A percentile compares a stretch with the other conserved stretches of the same genome.
Evolutionary conservation across 257 asterid species (phyloP).

Genomic region (Plectranthus barbatus): DNA sequence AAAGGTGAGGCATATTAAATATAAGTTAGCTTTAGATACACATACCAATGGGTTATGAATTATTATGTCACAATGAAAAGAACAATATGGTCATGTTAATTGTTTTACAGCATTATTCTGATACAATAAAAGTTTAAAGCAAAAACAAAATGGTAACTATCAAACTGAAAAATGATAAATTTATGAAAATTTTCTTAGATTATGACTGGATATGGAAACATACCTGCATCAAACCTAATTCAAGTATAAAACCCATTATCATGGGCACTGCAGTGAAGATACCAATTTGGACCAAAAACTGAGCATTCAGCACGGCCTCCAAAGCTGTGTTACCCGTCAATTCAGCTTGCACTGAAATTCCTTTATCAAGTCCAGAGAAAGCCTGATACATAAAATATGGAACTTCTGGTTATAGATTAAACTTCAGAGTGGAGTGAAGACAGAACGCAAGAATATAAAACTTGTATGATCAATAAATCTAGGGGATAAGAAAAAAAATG

Average conservation of each 20-base stretch:
- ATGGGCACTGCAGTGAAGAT: conserved; percentile 96
- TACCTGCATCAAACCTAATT: conserved; percentile 82
- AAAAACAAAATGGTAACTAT: neutral
- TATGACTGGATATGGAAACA: conserved; percentile 1
- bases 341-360: conserved; percentile 54
- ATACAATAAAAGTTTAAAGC: too few relatives aligned
- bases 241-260: conserved; percentile 95
- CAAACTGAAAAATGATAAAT: conserved; percentile 1
- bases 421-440: neutral
- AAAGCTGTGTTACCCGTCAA: conserved; percentile 76
- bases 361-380: conserved; percentile 89
- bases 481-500: too few relatives aligned
- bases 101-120: too few relatives aligned
- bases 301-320: conserved; percentile 83
- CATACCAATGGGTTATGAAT: neutral
- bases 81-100: too few relatives aligned
- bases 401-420: neutral
- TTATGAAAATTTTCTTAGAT: neutral
- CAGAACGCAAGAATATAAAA: neutral
- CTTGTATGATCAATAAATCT: neutral
- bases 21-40: neutral
- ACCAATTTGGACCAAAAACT: conserved; percentile 95
- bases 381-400: conserved; percentile 46
- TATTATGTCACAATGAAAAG: neutral
- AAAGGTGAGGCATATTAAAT: neutral